phyloP scores from a whole-genome alignment of 768 basidiomycete genomes.

The Russula sp. region DNA sequence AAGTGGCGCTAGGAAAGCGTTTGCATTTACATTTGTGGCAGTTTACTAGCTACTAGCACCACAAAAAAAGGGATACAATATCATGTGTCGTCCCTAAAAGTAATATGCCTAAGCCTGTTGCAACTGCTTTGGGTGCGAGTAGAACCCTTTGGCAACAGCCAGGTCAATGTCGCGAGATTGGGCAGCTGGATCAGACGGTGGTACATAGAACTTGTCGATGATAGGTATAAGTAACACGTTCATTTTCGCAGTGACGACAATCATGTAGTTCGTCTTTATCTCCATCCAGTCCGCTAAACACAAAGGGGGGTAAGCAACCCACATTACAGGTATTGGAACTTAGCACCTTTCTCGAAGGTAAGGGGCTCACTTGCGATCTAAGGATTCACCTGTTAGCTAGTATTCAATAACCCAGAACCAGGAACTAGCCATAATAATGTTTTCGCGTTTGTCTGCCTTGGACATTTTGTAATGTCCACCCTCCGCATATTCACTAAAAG shows the following conservation, averaged over 20 bases:
- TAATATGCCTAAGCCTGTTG: background rate
- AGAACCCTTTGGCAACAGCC: constrained; percentile 78
- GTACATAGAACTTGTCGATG: constrained; percentile 87
- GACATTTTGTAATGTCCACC: constrained; percentile 94
- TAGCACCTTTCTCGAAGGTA: constrained; percentile 85
- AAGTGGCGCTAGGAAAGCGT: background rate
- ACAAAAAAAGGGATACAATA: background rate
- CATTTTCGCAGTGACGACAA: constrained; percentile 93
- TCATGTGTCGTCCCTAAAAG: background rate
- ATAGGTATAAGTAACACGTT: constrained; percentile 94
- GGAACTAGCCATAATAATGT: constrained; percentile 75
- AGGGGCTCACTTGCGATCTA: constrained; percentile 88
- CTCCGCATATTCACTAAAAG: constrained; percentile 82
- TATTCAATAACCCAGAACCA: constrained; percentile 9
- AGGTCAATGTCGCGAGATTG: constrained; percentile 69
- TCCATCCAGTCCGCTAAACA: constrained; percentile 93
- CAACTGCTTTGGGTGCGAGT: constrained; percentile 38
- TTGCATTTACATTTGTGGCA: background rate
- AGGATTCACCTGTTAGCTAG: background rate
- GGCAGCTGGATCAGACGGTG: constrained; percentile 71
- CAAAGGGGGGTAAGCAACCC: constrained; percentile 1
- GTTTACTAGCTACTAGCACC: background rate
- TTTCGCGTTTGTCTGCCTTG: constrained; percentile 91
- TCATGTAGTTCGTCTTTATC: constrained; percentile 93
- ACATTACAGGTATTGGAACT: background rate